phyloP scores from a whole-genome alignment of 208 protist species.

The Wallacemonas sp. region DNA sequence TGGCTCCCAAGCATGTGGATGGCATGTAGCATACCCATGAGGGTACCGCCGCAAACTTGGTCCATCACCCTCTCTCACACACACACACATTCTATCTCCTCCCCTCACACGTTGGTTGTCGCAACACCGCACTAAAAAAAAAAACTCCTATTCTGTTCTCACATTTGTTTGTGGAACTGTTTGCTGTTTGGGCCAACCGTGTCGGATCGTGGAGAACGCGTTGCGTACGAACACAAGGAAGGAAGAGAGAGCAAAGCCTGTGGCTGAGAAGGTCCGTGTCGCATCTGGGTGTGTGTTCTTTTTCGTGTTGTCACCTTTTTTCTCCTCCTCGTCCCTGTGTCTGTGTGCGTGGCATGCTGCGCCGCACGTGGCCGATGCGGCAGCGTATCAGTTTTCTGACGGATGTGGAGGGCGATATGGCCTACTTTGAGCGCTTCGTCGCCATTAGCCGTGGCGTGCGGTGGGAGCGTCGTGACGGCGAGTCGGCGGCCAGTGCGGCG shows the following conservation, averaged over 20 bases:
- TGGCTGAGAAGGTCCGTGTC: too few species aligned
- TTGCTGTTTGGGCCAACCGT: too few species aligned
- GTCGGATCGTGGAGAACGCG: too few species aligned
- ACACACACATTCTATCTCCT: too few species aligned
- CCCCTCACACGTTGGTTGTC: too few species aligned
- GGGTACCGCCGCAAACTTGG: too few species aligned
- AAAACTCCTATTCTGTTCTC: background rate
- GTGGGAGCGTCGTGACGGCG: background rate
- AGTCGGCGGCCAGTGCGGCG: background rate
- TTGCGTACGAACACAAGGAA: too few species aligned
- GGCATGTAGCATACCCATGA: too few species aligned
- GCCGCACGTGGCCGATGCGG: slow-evolving; percentile 5
- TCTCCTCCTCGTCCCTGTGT: slow-evolving; percentile 3
- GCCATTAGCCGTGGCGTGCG: slow-evolving; percentile 27
- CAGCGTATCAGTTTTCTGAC: slow-evolving; percentile 73
- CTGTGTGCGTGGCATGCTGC: slow-evolving; percentile 24
- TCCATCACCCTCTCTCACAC: too few species aligned
- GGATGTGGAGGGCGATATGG: slow-evolving; percentile 87
- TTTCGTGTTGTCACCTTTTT: background rate
- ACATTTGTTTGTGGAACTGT: background rate
- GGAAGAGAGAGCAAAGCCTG: too few species aligned
- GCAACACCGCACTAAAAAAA: background rate
- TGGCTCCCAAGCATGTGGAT: too few species aligned
- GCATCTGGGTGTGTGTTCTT: background rate
- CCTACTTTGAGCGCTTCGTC: slow-evolving; percentile 76